Conservation (phyloP, 73 alveolate species). For the Stentor roeselii region DNA sequence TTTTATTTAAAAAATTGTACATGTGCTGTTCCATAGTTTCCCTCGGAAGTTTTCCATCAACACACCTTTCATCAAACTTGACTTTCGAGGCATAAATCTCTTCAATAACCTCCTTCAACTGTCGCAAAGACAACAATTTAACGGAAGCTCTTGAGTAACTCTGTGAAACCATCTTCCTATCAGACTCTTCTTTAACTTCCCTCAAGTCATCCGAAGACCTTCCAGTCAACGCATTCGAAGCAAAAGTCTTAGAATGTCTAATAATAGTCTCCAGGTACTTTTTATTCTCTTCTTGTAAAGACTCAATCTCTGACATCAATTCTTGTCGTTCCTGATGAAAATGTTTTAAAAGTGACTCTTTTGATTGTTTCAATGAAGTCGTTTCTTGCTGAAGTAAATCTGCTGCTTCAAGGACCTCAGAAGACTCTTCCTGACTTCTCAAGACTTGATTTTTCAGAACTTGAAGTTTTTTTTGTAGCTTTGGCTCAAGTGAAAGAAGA, state of each 20-base stretch:
- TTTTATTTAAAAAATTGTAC: conserved; percentile 83
- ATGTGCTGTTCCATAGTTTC: conserved; percentile 93
- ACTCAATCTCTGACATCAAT: conserved; percentile 25
- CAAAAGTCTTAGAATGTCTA: conserved; percentile 35
- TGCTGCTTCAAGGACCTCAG: conserved; percentile 35
- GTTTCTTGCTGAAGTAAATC: conserved; percentile 20
- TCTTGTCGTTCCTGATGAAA: conserved; percentile 34
- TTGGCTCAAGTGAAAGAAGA: conserved; percentile 10
- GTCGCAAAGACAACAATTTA: conserved; percentile 39
- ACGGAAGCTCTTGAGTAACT: neutral
- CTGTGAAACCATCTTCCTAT: neutral
- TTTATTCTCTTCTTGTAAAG: conserved; percentile 43
- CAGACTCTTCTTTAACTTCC: neutral
- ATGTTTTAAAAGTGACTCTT: neutral
- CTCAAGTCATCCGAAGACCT: neutral
- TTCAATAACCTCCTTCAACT: conserved; percentile 70
- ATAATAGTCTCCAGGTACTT: conserved; percentile 49
- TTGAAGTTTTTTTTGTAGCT: neutral
- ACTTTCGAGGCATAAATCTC: conserved; percentile 82
- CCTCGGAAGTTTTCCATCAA: conserved; percentile 65
- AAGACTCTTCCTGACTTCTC: conserved; percentile 25
- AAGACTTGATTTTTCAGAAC: conserved; percentile 27
- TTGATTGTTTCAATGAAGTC: neutral
- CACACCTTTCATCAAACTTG: conserved; percentile 77
- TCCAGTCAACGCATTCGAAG: conserved; percentile 20